These are phyloP conservation scores for Neofusicoccum cordaticola DNA, from an alignment of 2,329 filamentous ascomycete species.

Conservation along the genomic window DNA sequence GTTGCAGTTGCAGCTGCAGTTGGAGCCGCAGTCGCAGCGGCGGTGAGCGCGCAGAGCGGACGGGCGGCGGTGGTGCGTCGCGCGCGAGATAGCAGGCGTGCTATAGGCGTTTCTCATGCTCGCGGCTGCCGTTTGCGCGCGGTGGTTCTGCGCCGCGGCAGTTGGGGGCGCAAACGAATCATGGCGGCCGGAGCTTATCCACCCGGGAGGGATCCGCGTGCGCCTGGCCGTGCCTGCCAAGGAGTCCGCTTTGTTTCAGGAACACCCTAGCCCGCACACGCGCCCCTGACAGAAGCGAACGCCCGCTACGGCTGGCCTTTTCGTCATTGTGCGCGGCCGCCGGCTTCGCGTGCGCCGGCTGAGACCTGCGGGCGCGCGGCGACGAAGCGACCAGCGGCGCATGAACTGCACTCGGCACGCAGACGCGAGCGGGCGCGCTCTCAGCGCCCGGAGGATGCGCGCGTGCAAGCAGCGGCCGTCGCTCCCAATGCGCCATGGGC, in stretches of 20 bases:
- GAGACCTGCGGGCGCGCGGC: not conserved
- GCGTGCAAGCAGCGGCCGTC: not conserved
- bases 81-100: not conserved
- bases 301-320: not conserved
- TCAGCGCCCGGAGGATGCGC: not conserved
- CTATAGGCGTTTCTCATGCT: not conserved
- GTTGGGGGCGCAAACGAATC: not conserved
- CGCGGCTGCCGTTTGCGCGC: not conserved
- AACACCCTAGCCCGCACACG: not conserved
- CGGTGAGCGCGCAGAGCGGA: not conserved
- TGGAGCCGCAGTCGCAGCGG: not conserved
- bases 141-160: not conserved
- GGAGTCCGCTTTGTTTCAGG: constrained; percentile 1
- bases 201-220: not conserved
- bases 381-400: not conserved
- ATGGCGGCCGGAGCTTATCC: not conserved
- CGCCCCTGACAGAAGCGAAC: not conserved
- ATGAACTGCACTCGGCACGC: constrained; percentile 2
- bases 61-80: not conserved
- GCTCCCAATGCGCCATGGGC: not conserved
- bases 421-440: not conserved
- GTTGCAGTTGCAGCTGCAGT: too few species aligned
- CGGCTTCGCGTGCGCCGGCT: not conserved
- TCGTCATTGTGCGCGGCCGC: not conserved
- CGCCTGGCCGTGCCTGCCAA: constrained; percentile 1